Conservation (phyloP, 768 basidiomycete species). For the Hypholoma fasciculare region DNA sequence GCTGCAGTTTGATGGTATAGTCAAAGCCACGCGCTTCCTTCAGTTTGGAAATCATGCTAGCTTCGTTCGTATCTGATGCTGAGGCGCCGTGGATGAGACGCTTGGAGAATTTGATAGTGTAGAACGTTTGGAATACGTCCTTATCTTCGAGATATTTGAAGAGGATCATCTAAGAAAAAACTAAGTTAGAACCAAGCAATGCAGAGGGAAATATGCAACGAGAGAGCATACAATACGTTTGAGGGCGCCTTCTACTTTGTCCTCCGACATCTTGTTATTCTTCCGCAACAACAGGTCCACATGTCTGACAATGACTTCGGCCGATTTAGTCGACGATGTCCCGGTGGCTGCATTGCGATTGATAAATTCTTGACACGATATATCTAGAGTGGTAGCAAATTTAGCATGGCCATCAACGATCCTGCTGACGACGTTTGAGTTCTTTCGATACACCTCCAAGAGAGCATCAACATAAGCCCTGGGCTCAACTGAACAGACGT, state of each 20-base stretch:
- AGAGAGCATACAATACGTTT: conserved; percentile 77
- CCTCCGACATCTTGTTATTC: conserved; percentile 96
- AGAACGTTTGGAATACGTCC: conserved; percentile 99
- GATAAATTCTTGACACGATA: conserved; percentile 96
- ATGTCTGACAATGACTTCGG: conserved; percentile 93
- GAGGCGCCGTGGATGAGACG: conserved; percentile 92
- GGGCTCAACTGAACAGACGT: conserved; percentile 79
- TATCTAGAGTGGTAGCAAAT: conserved; percentile 93
- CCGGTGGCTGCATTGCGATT: conserved; percentile 94
- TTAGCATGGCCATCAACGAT: conserved; percentile 95
- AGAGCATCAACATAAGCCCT: conserved; percentile 96
- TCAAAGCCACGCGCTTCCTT: conserved; percentile 99
- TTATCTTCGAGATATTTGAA: conserved; percentile 99
- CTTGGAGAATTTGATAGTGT: conserved; percentile 93
- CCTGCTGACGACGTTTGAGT: conserved; percentile 86
- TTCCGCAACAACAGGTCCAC: conserved; percentile 90
- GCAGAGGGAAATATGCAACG: conserved; percentile 27
- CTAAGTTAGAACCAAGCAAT: conserved; percentile 24
- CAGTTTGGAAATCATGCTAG: conserved; percentile 98
- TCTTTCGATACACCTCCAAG: conserved; percentile 92
- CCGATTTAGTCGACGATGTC: conserved; percentile 84
- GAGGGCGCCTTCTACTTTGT: conserved; percentile 87
- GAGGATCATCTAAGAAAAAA: conserved; percentile 77
- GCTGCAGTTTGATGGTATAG: conserved; percentile 96
- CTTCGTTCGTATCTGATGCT: conserved; percentile 95